Evolutionary conservation across 495 filamentous ascomycete species (phyloP).

Genomic region (Aspergillus nanangensis): DNA sequence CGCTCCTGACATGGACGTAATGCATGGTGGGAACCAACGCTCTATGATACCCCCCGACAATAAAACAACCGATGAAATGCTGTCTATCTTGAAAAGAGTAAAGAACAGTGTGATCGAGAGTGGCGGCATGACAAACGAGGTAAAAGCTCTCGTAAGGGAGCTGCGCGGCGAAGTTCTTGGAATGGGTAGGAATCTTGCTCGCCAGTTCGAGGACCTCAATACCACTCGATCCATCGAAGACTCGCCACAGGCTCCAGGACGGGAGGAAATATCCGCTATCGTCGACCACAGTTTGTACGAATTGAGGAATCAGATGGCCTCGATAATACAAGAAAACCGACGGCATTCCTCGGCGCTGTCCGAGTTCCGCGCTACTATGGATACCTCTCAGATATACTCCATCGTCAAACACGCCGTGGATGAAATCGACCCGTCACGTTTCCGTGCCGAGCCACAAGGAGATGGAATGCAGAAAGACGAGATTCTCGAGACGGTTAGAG

Average conservation of each 20-base stretch:
- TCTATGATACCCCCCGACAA: slow-evolving; percentile 24
- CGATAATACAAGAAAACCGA: slow-evolving; percentile 68
- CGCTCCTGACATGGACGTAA: slow-evolving; percentile 19
- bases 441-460: slow-evolving; percentile 29
- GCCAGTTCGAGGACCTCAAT: slow-evolving; percentile 70
- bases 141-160: slow-evolving; percentile 84
- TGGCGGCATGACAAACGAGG: slow-evolving; percentile 81
- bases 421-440: slow-evolving; percentile 47
- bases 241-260: slow-evolving; percentile 47
- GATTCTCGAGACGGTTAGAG: slow-evolving; percentile 77
- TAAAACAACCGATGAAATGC: slow-evolving; percentile 60
- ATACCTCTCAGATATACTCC: slow-evolving; percentile 75
- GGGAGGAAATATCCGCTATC: slow-evolving; percentile 70
- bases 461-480: slow-evolving; percentile 64
- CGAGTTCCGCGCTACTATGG: slow-evolving; percentile 50
- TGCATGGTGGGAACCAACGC: slow-evolving; percentile 13
- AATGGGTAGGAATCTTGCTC: slow-evolving; percentile 83
- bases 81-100: slow-evolving; percentile 73
- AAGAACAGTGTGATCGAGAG: slow-evolving; percentile 83
- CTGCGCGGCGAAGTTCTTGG: slow-evolving; percentile 88
- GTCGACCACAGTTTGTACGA: slow-evolving; percentile 75
- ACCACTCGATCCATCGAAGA: slow-evolving; percentile 35
- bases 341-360: slow-evolving; percentile 55
- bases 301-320: slow-evolving; percentile 74
- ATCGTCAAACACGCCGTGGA: slow-evolving; percentile 73